Conservation (phyloP, 768 basidiomycete genomes). For the Termitomyces sp. region DNA sequence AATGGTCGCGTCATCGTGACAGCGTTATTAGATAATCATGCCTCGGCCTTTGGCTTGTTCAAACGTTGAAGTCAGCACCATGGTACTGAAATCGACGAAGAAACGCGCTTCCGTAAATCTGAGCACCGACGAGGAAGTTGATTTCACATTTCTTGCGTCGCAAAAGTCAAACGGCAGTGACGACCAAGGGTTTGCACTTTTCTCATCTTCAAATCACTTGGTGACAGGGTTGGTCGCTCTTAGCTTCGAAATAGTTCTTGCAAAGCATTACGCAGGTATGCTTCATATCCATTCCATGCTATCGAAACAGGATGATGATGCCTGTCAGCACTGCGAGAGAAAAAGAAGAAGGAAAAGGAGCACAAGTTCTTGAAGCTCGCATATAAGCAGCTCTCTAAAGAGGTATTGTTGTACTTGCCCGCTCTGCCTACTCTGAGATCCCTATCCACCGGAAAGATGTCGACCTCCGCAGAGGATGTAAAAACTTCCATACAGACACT, state of each 20-base stretch:
- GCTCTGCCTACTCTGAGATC: neutral
- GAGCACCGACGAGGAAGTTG: conserved; percentile 8
- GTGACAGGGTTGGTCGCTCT: neutral
- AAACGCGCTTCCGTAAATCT: neutral
- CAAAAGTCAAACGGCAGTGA: conserved; percentile 16
- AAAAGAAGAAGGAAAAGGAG: conserved; percentile 15
- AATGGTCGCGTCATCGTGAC: too few species aligned
- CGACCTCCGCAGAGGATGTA: conserved; percentile 11
- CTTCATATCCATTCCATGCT: neutral
- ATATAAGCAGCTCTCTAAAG: conserved; percentile 15
- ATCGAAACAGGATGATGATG: neutral
- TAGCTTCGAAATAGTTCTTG: conserved; percentile 14
- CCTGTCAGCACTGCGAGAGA: conserved; percentile 12
- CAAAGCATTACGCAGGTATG: conserved; percentile 14
- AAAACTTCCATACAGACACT: conserved; percentile 7
- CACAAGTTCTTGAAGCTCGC: conserved; percentile 14
- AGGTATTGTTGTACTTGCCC: conserved; percentile 4
- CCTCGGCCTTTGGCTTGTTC: too few species aligned
- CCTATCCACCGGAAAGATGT: conserved; percentile 2
- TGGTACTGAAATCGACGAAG: neutral
- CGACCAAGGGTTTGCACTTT: conserved; percentile 11
- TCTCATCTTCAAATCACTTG: neutral
- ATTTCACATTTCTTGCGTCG: conserved; percentile 11
- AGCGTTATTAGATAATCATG: too few species aligned
- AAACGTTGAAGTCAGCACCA: neutral